Evolutionary conservation across 768 basidiomycete genomes (phyloP), one percentile per base, ranked within the genome.

Genomic region (Boletus speciosus): DNA sequence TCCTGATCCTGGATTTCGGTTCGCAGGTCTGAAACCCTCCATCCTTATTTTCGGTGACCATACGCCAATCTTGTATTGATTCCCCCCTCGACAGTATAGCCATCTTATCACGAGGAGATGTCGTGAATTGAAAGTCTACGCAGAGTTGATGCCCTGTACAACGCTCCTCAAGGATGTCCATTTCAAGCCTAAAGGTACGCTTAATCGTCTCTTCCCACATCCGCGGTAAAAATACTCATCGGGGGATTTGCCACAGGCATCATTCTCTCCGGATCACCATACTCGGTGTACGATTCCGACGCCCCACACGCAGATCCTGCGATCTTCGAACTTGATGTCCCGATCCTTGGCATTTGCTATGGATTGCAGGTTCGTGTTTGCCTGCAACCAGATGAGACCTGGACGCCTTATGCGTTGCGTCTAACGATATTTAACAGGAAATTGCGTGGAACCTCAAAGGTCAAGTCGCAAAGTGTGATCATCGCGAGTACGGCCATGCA

Each of bases 61-160:
- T 8, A 46, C 34, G 15, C 55, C 40, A 27, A 57, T 52, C 47
- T 50, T 42, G 38, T 47, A 49, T 57, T 39, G 15, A 10, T 19
- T 19, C 21, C n/a, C n/a, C 19, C 38, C 10, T 38, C 12, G 34
- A 40, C 70, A 96, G 93, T 96, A 96, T 73, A 95, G 95, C 60
- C 97, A 98, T 78, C 77, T 99, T 58, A 98, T 98, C 71, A 97
- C 95, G 7, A 78, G 97, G 68, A 81, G 97, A 84, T 98, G 96
- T 81, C 87, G 97, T 67, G 97, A 99, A 72, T 81, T 94, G 66
- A 92, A 93, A 51, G 93, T 99, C 51, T 98, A 98, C 67, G 96
- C 96, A 48, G 97, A 99, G 76, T 79, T 99, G 66, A 83, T 97
- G 82, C 93, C 97, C 25, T 99, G 97, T 71, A 99, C 97, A 1